phyloP scores from a whole-genome alignment of 495 filamentous ascomycete species.

The Lichina pygmaea region DNA sequence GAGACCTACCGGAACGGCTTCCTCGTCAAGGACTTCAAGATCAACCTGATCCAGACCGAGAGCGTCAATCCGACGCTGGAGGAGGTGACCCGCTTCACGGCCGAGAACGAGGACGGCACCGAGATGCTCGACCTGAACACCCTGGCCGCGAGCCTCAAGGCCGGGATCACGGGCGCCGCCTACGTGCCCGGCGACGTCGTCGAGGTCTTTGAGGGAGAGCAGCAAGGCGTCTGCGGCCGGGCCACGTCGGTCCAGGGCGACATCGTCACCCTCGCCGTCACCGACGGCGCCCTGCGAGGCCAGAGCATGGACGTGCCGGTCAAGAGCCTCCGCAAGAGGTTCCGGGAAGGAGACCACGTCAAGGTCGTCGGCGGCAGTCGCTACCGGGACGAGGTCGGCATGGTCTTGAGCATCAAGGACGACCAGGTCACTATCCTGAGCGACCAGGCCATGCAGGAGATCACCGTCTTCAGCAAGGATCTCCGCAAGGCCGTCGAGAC shows the following conservation, averaged over 20 bases:
- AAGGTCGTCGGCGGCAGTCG: constrained; percentile 92
- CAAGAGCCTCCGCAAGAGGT: constrained; percentile 78
- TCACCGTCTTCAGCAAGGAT: constrained; percentile 96
- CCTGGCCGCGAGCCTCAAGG: constrained; percentile 63
- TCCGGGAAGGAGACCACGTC: constrained; percentile 86
- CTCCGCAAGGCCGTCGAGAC: constrained; percentile 77
- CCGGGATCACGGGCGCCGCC: constrained; percentile 41
- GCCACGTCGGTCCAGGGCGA: constrained; percentile 69
- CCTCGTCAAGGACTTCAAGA: constrained; percentile 78
- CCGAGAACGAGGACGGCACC: constrained; percentile 64
- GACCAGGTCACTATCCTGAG: constrained; percentile 79
- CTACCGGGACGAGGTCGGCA: constrained; percentile 79
- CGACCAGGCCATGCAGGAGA: constrained; percentile 72
- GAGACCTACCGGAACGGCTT: constrained; percentile 86
- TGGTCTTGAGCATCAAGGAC: constrained; percentile 78
- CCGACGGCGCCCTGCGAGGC: constrained; percentile 54
- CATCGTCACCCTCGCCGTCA: constrained; percentile 76
- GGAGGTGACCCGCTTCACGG: constrained; percentile 84
- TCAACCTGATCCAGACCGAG: constrained; percentile 55
- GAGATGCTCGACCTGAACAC: constrained; percentile 83
- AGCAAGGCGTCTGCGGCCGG: constrained; percentile 68
- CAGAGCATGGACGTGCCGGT: constrained; percentile 79
- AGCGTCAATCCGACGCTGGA: constrained; percentile 83
- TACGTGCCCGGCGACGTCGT: constrained; percentile 84
- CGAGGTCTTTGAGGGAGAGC: constrained; percentile 88